Evolutionary conservation across 768 basidiomycete species (phyloP).

Genomic region (Lactarius hengduanensis): DNA sequence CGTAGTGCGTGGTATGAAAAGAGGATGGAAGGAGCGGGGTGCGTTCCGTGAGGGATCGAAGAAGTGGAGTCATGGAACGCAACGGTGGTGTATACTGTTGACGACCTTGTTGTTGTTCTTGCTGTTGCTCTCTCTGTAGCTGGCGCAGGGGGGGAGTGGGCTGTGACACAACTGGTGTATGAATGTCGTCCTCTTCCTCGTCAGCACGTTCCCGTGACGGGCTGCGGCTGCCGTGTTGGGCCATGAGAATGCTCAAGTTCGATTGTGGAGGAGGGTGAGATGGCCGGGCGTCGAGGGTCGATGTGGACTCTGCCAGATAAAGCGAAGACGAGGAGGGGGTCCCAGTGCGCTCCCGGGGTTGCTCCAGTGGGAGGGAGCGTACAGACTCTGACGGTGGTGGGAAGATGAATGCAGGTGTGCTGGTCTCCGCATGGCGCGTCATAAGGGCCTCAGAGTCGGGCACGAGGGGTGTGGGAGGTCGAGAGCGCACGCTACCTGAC

Average conservation of each 20-base stretch:
- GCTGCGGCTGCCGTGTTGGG: conserved; percentile 29
- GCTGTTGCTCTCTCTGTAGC: neutral
- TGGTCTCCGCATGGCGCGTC: conserved; percentile 15
- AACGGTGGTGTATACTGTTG: neutral
- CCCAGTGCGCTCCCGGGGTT: conserved; percentile 15
- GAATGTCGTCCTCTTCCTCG: conserved; percentile 9
- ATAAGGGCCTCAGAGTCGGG: conserved; percentile 36
- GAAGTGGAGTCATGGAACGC: conserved; percentile 3
- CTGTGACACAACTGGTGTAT: conserved; percentile 14
- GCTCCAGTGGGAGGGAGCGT: conserved; percentile 20
- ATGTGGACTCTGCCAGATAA: conserved; percentile 28
- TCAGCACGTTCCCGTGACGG: conserved; percentile 15
- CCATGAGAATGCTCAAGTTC: conserved; percentile 39
- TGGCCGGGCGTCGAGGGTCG: conserved; percentile 28
- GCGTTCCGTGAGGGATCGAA: conserved; percentile 20
- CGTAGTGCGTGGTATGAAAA: conserved; percentile 7
- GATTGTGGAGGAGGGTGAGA: conserved; percentile 33
- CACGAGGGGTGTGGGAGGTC: conserved; percentile 40
- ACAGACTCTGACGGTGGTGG: conserved; percentile 21
- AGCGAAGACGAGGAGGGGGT: conserved; percentile 33
- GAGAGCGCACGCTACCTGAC: conserved; percentile 26
- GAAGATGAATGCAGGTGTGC: conserved; percentile 26
- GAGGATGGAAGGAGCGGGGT: conserved; percentile 24
- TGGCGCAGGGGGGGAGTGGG: conserved; percentile 3
- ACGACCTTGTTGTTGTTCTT: neutral